These are phyloP conservation scores for Lepiota subincarnata DNA, from an alignment of 768 basidiomycete species.

Conservation along the genomic window DNA sequence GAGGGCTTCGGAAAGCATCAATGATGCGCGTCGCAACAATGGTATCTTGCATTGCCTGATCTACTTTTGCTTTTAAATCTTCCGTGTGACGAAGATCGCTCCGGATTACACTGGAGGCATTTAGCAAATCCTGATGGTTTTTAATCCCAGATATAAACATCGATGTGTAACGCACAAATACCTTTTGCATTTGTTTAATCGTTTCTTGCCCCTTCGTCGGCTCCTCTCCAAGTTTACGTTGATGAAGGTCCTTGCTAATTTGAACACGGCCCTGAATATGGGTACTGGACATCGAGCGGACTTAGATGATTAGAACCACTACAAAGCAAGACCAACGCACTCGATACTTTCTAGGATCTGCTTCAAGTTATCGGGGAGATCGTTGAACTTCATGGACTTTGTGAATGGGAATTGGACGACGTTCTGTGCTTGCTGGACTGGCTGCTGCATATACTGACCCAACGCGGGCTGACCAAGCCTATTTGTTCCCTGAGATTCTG, in stretches of 20 bases:
- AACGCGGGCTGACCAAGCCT: not conserved
- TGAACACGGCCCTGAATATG: slow-evolving; percentile 76
- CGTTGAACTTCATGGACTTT: slow-evolving; percentile 75
- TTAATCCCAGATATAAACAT: not conserved
- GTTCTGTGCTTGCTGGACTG: slow-evolving; percentile 20
- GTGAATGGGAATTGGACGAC: slow-evolving; percentile 35
- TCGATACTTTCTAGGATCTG: slow-evolving; percentile 65
- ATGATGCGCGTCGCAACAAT: slow-evolving; percentile 73
- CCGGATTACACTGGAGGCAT: slow-evolving; percentile 56
- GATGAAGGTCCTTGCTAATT: slow-evolving; percentile 75
- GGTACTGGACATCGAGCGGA: slow-evolving; percentile 33
- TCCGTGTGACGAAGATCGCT: slow-evolving; percentile 63
- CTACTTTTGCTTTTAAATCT: slow-evolving; percentile 71
- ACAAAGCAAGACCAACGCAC: slow-evolving; percentile 34
- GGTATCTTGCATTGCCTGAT: slow-evolving; percentile 76
- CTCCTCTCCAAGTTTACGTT: slow-evolving; percentile 72
- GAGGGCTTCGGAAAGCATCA: slow-evolving; percentile 74
- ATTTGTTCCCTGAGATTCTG: not conserved
- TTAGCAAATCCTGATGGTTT: slow-evolving; percentile 54
- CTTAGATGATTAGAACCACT: slow-evolving; percentile 9
- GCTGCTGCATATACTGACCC: slow-evolving; percentile 5
- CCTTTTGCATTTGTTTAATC: slow-evolving; percentile 66
- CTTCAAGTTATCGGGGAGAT: slow-evolving; percentile 68
- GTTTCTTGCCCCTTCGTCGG: slow-evolving; percentile 68
- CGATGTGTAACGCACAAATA: slow-evolving; percentile 18